A percentile compares a stretch with the other conserved stretches of the same genome.
phyloP scores from a whole-genome alignment of 495 filamentous ascomycete genomes.

The Tetracladium setigerum region DNA sequence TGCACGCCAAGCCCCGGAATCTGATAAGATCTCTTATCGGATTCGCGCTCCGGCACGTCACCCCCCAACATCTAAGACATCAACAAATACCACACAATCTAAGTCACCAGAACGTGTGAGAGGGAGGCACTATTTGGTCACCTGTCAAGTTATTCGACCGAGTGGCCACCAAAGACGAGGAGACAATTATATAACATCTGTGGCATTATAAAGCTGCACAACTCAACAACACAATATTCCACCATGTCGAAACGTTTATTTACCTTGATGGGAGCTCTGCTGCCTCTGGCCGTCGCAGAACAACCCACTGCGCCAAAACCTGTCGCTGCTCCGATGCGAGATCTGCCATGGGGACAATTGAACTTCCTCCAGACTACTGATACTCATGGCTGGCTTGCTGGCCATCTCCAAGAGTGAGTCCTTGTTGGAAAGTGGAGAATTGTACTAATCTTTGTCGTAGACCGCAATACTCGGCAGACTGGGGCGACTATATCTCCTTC shows the following conservation, averaged over 20 bases:
- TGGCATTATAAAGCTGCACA: not conserved
- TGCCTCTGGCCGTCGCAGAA: conserved; percentile 37
- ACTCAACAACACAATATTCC: not conserved
- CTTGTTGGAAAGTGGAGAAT: not conserved
- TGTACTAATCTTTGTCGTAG: conserved; percentile 27
- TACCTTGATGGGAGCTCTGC: conserved; percentile 16
- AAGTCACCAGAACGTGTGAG: too few relatives aligned
- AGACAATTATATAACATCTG: too few relatives aligned
- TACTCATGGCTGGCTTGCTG: conserved; percentile 92
- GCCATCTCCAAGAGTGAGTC: conserved; percentile 79
- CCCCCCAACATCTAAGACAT: too few relatives aligned
- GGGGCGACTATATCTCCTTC: conserved; percentile 97
- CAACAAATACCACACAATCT: too few relatives aligned
- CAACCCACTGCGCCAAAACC: conserved; percentile 78
- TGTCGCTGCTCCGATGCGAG: conserved; percentile 72
- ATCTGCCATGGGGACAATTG: conserved; percentile 81
- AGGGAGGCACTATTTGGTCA: too few relatives aligned
- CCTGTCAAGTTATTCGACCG: too few relatives aligned
- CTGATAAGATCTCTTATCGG: too few relatives aligned
- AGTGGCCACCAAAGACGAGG: too few relatives aligned
- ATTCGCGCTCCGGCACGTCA: too few relatives aligned
- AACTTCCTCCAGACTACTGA: conserved; percentile 95
- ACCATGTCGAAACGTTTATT: conserved; percentile 11
- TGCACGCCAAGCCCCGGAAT: too few relatives aligned
- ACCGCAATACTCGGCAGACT: conserved; percentile 87